Evolutionary conservation across 2,329 filamentous ascomycete species (phyloP).

Genomic region (Hypocreales sp.): DNA sequence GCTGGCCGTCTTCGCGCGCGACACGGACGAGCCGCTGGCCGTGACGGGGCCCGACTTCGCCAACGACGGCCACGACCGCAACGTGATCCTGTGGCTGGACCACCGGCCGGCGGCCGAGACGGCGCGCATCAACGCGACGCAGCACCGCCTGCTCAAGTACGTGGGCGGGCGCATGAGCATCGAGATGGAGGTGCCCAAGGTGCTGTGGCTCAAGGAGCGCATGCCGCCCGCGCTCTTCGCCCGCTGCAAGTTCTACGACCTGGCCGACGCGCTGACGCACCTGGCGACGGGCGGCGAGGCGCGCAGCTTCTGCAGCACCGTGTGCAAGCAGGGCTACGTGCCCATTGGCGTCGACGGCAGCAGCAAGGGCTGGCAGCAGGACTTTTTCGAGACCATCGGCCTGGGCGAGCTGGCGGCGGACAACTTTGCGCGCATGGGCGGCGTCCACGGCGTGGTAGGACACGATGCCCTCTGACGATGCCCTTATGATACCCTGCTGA

Average conservation of each 20-base stretch:
- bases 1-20: slow-evolving; percentile 73
- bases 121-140: slow-evolving; percentile 80
- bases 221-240: slow-evolving; percentile 87
- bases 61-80: slow-evolving; percentile 69
- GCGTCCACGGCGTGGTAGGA: slow-evolving; percentile 75
- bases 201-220: slow-evolving; percentile 95
- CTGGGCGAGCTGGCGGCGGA: slow-evolving; percentile 72
- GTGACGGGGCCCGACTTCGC: slow-evolving; percentile 75
- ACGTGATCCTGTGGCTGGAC: slow-evolving; percentile 95
- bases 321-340: slow-evolving; percentile 94
- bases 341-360: slow-evolving; percentile 95
- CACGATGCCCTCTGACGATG: neutral
- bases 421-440: slow-evolving; percentile 85
- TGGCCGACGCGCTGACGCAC: slow-evolving; percentile 85
- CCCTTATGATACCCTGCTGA: neutral
- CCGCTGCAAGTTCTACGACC: slow-evolving; percentile 92
- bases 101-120: slow-evolving; percentile 86
- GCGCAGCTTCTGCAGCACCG: slow-evolving; percentile 85
- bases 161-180: slow-evolving; percentile 98
- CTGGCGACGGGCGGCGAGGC: slow-evolving; percentile 86
- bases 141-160: slow-evolving; percentile 86
- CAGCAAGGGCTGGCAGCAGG: slow-evolving; percentile 95
- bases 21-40: slow-evolving; percentile 81
- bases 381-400: slow-evolving; percentile 79
- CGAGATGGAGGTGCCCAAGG: slow-evolving; percentile 99